Base-by-base conservation (phyloP, 768 basidiomycete genomes). In the Boletus edulis region DNA sequence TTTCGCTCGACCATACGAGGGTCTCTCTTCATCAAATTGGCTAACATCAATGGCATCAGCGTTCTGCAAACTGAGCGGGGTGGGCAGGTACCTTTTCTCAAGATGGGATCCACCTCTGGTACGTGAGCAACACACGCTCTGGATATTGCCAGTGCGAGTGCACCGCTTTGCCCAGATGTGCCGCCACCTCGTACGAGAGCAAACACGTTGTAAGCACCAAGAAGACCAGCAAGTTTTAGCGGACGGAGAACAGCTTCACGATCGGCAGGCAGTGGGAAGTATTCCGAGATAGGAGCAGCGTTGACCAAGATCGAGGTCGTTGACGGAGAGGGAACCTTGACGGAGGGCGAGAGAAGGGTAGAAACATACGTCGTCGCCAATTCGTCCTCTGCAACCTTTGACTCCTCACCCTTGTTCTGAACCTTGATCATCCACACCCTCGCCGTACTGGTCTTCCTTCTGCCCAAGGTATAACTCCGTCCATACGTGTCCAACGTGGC, bases 1-100 rank as follows among this genome's bases (percentile, higher is more conserved):
- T 99, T 99, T 64, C 96, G 81, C 75, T 99, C 96, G 31, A 97
- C 95, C 91, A 96, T 91, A 72, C 97, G 88, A 44, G 94, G 93
- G 78, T 99, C 96, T 64, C 95, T 85, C 70, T 85, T 84, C 54
- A 93, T 73, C 45, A 95, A 76, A 76, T 92, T 88, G 55, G 91
- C 95, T 97, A 67, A 17, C 20, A 31, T 43, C 18, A 31, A 18
- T 20, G 38, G 32, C 54, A 47, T 50, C 44, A 58, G 24, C 14
- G 13, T 2, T 1, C 12, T 35, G 35, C 18, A 11, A 31, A 35
- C 12, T 13, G 8, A 48, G 14, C 2, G 1, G 4, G 7, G 39
- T 31, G 7, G 34, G 37, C 20, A 15, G 51, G 10, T 65, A 94
- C 95, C 87, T 80, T 82, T 83, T 65, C 81, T 80, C 61, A 99